phyloP scores from a whole-genome alignment of 495 filamentous ascomycete species.

The Ascodesmis nigricans region DNA sequence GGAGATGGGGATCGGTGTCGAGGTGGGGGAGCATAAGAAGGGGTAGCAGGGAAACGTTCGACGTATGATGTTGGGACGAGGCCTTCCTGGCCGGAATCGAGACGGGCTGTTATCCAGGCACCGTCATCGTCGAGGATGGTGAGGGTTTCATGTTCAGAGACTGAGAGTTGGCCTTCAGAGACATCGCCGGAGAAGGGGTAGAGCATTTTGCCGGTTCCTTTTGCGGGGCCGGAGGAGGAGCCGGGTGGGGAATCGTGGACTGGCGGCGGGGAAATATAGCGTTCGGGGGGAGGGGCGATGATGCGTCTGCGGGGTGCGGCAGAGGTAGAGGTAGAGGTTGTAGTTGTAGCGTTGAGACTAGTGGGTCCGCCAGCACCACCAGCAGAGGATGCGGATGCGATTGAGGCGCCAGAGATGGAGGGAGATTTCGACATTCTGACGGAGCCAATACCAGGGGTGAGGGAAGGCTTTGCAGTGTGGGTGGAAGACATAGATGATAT shows the following conservation, averaged over 20 bases:
- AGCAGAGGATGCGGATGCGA: no score
- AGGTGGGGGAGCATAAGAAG: no score
- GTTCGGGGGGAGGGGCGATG: conserved; percentile 64
- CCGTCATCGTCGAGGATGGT: conserved; percentile 23
- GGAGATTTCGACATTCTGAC: conserved; percentile 8
- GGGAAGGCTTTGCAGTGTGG: no score
- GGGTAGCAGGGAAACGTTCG: no score
- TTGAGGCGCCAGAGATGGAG: conserved; percentile 4
- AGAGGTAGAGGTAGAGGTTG: conserved; percentile 18
- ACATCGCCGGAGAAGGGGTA: conserved; percentile 58
- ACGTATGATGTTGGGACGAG: conserved; percentile 4
- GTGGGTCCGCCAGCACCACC: no score
- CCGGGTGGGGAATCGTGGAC: conserved; percentile 19
- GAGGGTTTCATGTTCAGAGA: conserved; percentile 29
- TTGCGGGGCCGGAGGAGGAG: neutral
- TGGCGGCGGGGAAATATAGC: conserved; percentile 47
- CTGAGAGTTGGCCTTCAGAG: conserved; percentile 54
- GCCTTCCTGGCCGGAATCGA: neutral
- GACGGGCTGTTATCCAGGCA: conserved; percentile 14
- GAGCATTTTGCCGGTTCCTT: conserved; percentile 55
- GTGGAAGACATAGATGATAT: conserved; percentile 85
- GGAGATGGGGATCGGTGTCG: neutral
- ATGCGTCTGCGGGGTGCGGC: conserved; percentile 32
- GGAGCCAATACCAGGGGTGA: no score
- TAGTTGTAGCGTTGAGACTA: conserved; percentile 13